Conservation (phyloP, 345 rosid species). For the Excoecaria agallocha region DNA sequence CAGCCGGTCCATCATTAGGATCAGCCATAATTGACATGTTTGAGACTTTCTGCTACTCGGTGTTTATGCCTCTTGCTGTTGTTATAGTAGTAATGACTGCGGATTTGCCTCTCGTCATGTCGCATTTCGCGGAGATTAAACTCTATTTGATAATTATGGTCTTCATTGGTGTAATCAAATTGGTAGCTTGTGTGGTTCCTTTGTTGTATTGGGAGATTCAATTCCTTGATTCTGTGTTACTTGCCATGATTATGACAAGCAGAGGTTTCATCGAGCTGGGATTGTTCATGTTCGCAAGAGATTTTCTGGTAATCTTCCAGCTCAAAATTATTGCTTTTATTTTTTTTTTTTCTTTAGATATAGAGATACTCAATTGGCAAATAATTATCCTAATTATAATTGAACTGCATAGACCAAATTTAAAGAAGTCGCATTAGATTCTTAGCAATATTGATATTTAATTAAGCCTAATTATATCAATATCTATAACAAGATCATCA, state of each 20-base stretch:
- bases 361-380: no score
- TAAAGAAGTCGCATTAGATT: no score
- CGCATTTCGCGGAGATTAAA: not conserved
- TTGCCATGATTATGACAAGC: not conserved
- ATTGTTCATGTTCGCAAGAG: no score
- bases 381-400: no score
- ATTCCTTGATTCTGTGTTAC: not conserved
- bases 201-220: not conserved
- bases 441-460: no score
- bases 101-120: conserved; percentile 12
- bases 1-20: conserved; percentile 44
- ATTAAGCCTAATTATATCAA: no score
- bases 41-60: conserved; percentile 18
- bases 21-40: conserved; percentile 34
- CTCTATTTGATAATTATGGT: not conserved
- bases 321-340: not conserved
- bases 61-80: conserved; percentile 34
- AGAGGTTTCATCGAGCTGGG: not conserved
- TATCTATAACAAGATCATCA: no score
- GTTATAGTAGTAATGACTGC: conserved; percentile 26
- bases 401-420: no score
- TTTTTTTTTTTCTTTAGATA: no score
- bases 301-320: not conserved
- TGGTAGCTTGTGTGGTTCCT: conserved; percentile 9
- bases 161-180: not conserved